phyloP scores from a whole-genome alignment of 1,284 basidiomycete species.

The Cryptococcus sp. region DNA sequence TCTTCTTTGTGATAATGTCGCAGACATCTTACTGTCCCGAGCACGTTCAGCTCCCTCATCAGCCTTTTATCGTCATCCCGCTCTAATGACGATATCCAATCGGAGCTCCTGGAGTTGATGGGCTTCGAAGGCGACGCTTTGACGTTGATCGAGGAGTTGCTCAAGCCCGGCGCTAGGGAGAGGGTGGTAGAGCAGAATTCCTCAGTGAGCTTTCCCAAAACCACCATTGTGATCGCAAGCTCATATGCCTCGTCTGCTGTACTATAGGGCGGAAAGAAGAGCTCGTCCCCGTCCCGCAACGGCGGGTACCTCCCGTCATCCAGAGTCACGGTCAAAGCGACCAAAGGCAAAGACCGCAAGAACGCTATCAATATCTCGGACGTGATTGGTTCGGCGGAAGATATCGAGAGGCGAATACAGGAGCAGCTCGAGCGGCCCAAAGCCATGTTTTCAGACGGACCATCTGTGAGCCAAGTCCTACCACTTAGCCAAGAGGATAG shows the following conservation, averaged over 20 bases:
- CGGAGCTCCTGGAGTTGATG: conserved; percentile 75
- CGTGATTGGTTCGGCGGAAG: conserved; percentile 42
- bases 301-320: conserved; percentile 25
- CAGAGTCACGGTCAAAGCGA: conserved; percentile 27
- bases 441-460: conserved; percentile 42
- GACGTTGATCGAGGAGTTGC: conserved; percentile 47
- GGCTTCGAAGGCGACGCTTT: conserved; percentile 72
- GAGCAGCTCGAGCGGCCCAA: conserved; percentile 43
- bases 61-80: conserved; percentile 36
- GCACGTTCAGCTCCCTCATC: conserved; percentile 37
- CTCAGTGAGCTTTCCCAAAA: not conserved
- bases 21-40: conserved; percentile 34
- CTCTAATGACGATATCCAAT: conserved; percentile 72
- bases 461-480: conserved; percentile 19
- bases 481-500: not conserved
- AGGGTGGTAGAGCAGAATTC: conserved; percentile 19
- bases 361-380: conserved; percentile 42
- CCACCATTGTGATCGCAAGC: too few species aligned
- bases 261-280: too few species aligned
- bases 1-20: not conserved
- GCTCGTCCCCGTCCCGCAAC: not conserved
- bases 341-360: conserved; percentile 39
- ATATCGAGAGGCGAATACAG: conserved; percentile 39
- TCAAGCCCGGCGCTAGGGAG: conserved; percentile 35
- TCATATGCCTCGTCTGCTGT: too few species aligned